Evolutionary conservation across 495 filamentous ascomycete species (phyloP).

Genomic region (Aspergillus bridgeri): DNA sequence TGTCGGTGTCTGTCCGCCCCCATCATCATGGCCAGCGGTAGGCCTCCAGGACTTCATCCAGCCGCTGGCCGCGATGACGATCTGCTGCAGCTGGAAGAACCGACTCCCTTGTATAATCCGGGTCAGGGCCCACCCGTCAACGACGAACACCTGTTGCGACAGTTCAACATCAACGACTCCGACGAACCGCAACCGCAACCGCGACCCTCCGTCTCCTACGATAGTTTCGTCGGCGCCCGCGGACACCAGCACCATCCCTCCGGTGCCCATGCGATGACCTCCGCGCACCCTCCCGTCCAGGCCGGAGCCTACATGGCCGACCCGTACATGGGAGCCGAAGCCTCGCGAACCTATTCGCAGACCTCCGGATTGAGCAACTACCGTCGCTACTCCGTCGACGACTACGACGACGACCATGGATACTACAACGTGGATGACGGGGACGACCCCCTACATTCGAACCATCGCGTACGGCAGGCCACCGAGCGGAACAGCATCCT

Average conservation of each 20-base stretch:
- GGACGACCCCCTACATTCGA: constrained; percentile 56
- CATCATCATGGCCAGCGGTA: constrained; percentile 56
- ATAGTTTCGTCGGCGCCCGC: constrained; percentile 80
- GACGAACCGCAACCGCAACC: constrained; percentile 54
- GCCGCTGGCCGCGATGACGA: constrained; percentile 60
- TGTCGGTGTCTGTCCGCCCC: constrained; percentile 43
- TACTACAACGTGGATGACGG: constrained; percentile 54
- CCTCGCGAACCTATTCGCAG: constrained; percentile 69
- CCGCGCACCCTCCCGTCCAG: constrained; percentile 28
- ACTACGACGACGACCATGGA: constrained; percentile 69
- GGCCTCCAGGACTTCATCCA: constrained; percentile 59
- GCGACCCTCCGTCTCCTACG: constrained; percentile 88
- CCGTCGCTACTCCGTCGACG: constrained; percentile 82
- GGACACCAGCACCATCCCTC: constrained; percentile 43
- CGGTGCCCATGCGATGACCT: constrained; percentile 28
- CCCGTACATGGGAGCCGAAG: constrained; percentile 46
- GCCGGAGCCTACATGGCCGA: constrained; percentile 30
- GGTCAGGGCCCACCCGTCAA: constrained; percentile 69
- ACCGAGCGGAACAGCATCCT: constrained; percentile 84
- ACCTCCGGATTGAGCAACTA: constrained; percentile 82
- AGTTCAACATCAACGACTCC: constrained; percentile 64
- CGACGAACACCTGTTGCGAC: constrained; percentile 71
- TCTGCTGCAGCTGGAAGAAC: constrained; percentile 69
- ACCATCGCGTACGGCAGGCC: constrained; percentile 52
- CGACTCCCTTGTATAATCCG: constrained; percentile 65